A percentile compares a stretch with the other conserved stretches of the same genome.
Conservation (phyloP, 768 basidiomycete genomes). For the Leccinum longicurvipes region DNA sequence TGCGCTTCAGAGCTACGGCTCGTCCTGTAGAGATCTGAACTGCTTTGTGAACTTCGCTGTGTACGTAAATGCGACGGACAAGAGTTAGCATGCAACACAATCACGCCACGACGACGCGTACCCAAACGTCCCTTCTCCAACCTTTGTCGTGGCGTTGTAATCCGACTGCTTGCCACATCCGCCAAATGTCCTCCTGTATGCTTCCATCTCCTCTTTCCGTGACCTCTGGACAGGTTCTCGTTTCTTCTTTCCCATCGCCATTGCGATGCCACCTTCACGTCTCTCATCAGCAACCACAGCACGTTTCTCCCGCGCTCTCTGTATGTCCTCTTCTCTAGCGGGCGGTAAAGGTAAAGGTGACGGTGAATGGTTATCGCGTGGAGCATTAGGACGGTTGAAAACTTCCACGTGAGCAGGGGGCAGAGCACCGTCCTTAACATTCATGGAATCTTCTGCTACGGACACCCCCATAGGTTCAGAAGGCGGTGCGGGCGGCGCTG, state of each 20-base stretch:
- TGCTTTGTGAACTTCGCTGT: slow-evolving; percentile 89
- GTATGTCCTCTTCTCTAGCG: slow-evolving; percentile 27
- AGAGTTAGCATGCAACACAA: slow-evolving; percentile 7
- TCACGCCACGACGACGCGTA: slow-evolving; percentile 37
- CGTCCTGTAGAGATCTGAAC: slow-evolving; percentile 57
- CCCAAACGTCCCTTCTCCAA: slow-evolving; percentile 98
- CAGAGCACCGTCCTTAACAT: slow-evolving; percentile 30
- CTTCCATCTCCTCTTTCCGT: slow-evolving; percentile 60
- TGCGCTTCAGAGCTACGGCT: slow-evolving; percentile 86
- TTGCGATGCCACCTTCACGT: slow-evolving; percentile 1
- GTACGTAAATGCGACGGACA: slow-evolving; percentile 1
- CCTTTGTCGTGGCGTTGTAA: slow-evolving; percentile 79
- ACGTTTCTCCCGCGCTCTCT: slow-evolving; percentile 26
- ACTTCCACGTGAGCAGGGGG: slow-evolving; percentile 37
- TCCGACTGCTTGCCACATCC: slow-evolving; percentile 72
- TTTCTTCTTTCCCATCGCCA: slow-evolving; percentile 26
- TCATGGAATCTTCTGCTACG: slow-evolving; percentile 1
- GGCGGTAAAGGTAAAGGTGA: slow-evolving; percentile 34
- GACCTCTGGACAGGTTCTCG: slow-evolving; percentile 49
- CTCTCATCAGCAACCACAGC: slow-evolving; percentile 10
- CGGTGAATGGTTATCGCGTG: slow-evolving; percentile 45
- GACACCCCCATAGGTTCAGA: slow-evolving; percentile 37
- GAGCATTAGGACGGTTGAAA: slow-evolving; percentile 47
- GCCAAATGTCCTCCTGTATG: slow-evolving; percentile 63
- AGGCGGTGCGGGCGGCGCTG: slow-evolving; percentile 28